Evolutionary conservation across 2,329 filamentous ascomycete species (phyloP).

Genomic region (Myriangium duriaei): DNA sequence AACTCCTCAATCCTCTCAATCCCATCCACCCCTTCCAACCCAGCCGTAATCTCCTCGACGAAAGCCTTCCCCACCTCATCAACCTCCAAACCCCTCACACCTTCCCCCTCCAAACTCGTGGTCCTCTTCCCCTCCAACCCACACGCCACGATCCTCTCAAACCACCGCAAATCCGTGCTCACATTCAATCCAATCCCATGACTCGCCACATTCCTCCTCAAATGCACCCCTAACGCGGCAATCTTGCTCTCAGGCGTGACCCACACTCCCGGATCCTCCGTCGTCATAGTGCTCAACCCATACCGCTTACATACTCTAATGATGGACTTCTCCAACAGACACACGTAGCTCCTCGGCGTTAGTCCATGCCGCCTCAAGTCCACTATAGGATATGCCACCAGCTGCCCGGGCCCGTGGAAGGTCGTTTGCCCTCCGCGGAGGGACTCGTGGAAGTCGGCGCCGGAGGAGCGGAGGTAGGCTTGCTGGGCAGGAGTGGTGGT

Average conservation of each 20-base stretch:
- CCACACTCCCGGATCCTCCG: conserved; percentile 79
- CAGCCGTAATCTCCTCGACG: conserved; percentile 27
- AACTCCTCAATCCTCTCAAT: conserved; percentile 13
- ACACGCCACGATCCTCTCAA: conserved; percentile 73
- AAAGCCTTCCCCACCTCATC: conserved; percentile 29
- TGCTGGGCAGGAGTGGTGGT: conserved; percentile 37
- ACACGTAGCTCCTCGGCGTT: conserved; percentile 64
- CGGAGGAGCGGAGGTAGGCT: conserved; percentile 25
- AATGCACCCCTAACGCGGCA: conserved; percentile 82
- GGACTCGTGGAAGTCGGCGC: conserved; percentile 55
- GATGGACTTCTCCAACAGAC: conserved; percentile 63
- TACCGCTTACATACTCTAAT: conserved; percentile 51
- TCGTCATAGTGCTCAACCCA: conserved; percentile 50
- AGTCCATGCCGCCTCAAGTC: conserved; percentile 60
- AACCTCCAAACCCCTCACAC: conserved; percentile 24
- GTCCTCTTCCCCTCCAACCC: conserved; percentile 68
- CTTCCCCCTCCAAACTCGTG: conserved; percentile 57
- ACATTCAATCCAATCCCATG: conserved; percentile 77
- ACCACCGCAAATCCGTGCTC: conserved; percentile 51
- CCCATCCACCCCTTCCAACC: conserved; percentile 17
- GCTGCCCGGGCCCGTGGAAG: conserved; percentile 87
- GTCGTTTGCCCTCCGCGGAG: conserved; percentile 84
- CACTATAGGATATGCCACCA: conserved; percentile 86
- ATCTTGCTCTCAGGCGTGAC: conserved; percentile 53
- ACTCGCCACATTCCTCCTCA: conserved; percentile 68